These are phyloP conservation scores for Kodamaea leandrae DNA, from an alignment of 805 yeast species.

Conservation along the genomic window DNA sequence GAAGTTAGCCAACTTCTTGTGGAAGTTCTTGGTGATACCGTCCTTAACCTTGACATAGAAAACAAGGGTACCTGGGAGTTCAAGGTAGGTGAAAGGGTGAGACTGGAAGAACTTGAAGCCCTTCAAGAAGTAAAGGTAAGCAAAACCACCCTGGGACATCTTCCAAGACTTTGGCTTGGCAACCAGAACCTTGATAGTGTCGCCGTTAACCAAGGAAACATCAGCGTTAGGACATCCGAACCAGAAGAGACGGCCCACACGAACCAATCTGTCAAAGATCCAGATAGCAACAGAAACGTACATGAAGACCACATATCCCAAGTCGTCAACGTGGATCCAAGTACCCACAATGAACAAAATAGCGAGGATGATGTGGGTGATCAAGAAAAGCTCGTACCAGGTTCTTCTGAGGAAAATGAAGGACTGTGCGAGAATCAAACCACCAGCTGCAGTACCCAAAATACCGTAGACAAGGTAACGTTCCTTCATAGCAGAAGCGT, in stretches of 20 bases:
- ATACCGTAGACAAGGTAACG: conserved; percentile 23
- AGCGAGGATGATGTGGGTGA: conserved; percentile 36
- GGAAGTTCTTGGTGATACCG: conserved; percentile 45
- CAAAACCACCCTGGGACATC: conserved; percentile 60
- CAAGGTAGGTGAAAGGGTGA: conserved; percentile 62
- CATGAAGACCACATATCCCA: conserved; percentile 26
- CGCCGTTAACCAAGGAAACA: conserved; percentile 39
- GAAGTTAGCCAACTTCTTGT: conserved; percentile 23
- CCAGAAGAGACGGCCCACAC: conserved; percentile 44
- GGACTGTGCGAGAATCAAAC: conserved; percentile 31
- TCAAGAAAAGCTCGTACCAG: conserved; percentile 37
- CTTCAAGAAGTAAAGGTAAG: conserved; percentile 51
- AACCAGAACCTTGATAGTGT: conserved; percentile 49
- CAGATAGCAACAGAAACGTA: conserved; percentile 50
- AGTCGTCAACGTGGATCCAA: conserved; percentile 45
- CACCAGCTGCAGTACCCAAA: conserved; percentile 36
- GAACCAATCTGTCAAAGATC: conserved; percentile 41
- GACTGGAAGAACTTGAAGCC: conserved; percentile 57
- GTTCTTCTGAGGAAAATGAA: conserved; percentile 32
- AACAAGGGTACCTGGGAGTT: conserved; percentile 42
- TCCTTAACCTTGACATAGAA: conserved; percentile 50
- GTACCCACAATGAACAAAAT: conserved; percentile 44
- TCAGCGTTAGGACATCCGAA: conserved; percentile 45
- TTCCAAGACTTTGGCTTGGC: conserved; percentile 55
- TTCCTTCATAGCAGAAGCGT: neutral